Evolutionary conservation across 2,329 filamentous ascomycete genomes (phyloP).

Genomic region (Bipolaris sorokiniana): DNA sequence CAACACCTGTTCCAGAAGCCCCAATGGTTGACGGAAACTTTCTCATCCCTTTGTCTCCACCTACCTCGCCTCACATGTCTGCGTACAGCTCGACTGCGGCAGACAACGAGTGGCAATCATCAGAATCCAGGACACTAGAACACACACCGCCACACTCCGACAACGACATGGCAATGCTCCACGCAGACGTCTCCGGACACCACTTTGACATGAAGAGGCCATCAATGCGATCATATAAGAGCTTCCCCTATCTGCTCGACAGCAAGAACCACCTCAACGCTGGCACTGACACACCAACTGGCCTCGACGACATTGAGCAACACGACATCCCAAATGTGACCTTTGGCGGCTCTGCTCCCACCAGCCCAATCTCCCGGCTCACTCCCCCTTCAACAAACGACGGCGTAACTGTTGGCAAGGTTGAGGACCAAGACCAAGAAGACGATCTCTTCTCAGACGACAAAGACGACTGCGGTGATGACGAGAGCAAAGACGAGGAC

Average conservation of each 20-base stretch:
- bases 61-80: conserved; percentile 59
- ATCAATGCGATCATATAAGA: conserved; percentile 53
- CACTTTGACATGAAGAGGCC: conserved; percentile 48
- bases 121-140: conserved; percentile 46
- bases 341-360: conserved; percentile 54
- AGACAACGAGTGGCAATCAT: conserved; percentile 54
- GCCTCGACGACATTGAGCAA: conserved; percentile 46
- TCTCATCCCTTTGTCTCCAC: conserved; percentile 57
- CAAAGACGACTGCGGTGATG: conserved; percentile 44
- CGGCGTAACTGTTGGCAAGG: conserved; percentile 42
- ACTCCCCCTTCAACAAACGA: conserved; percentile 54
- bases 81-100: conserved; percentile 52
- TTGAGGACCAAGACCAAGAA: conserved; percentile 42
- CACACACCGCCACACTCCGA: conserved; percentile 44
- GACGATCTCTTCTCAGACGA: conserved; percentile 51
- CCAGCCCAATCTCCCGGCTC: conserved; percentile 53
- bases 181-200: conserved; percentile 45
- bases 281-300: conserved; percentile 36
- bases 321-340: conserved; percentile 45
- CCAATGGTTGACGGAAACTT: conserved; percentile 55
- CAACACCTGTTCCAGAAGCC: conserved; percentile 34
- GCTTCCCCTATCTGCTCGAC: conserved; percentile 52
- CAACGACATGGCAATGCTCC: conserved; percentile 48
- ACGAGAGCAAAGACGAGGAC: conserved; percentile 39
- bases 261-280: conserved; percentile 40